phyloP scores from a whole-genome alignment of 192 early-diverging fungal genomes.

The Linnemannia schmuckeri region DNA sequence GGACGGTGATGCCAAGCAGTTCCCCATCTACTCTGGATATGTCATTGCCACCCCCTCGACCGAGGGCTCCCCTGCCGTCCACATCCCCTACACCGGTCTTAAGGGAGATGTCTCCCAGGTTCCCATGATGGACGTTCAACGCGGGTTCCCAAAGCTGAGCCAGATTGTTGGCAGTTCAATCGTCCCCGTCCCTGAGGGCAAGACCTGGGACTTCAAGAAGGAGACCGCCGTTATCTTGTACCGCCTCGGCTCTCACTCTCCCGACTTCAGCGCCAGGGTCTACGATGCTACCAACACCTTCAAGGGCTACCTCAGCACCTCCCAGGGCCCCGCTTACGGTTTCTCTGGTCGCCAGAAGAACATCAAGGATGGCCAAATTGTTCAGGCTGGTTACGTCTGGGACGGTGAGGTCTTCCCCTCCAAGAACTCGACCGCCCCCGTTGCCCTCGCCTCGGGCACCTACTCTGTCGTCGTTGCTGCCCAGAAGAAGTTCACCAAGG shows the following conservation, averaged over 20 bases:
- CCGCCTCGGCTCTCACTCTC: conserved; percentile 46
- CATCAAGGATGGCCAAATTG: not conserved
- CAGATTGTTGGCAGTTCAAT: not conserved
- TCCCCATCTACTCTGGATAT: conserved; percentile 63
- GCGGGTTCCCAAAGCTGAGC: conserved; percentile 27
- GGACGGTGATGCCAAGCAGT: conserved; percentile 29
- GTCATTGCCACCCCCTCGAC: conserved; percentile 49
- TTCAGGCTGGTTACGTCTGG: conserved; percentile 28
- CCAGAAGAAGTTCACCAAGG: conserved; percentile 47
- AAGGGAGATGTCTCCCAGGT: conserved; percentile 57
- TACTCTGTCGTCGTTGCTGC: conserved; percentile 37
- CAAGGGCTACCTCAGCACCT: conserved; percentile 14
- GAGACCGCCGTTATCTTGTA: conserved; percentile 6
- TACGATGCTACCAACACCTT: conserved; percentile 15
- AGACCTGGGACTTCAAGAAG: conserved; percentile 14
- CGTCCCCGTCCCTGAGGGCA: not conserved
- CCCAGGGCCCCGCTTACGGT: conserved; percentile 23
- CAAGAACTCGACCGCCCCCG: not conserved
- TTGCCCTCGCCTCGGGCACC: conserved; percentile 15
- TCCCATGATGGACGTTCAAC: conserved; percentile 56
- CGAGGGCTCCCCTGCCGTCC: conserved; percentile 37
- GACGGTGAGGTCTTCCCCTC: conserved; percentile 17
- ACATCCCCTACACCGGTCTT: conserved; percentile 63
- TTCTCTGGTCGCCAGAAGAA: conserved; percentile 14
- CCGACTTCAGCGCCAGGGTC: conserved; percentile 23